Evolutionary conservation across 2,329 filamentous ascomycete species (phyloP), one percentile per base, ranked within the genome.

Genomic region (Cladophialophora chaetospira): DNA sequence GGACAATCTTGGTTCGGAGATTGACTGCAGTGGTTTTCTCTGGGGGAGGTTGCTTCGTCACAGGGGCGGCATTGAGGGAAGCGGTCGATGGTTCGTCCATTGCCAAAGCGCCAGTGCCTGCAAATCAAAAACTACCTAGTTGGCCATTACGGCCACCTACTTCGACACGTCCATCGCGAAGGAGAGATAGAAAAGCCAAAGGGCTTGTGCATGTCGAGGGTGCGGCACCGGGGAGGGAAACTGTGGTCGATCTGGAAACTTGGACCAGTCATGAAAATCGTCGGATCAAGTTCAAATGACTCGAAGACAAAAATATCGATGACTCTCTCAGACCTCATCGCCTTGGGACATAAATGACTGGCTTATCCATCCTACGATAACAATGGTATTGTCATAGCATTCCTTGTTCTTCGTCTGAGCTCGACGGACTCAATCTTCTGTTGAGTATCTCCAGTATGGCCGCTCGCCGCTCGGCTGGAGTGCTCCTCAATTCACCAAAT

Each of bases 1-100:
- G 72, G 61, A 99, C 86, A 48, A 97, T 88, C 61, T 80, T 79
- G 45, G 84, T 83, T 53, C 94, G 87, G 56, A 87, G 83, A 69
- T 82, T 83, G 49, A 87, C 78, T 62, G 88, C 85, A 64, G 87
- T 80, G 17, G 82, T 75, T 62, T 84, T 87, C 76, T 97, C 92
- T 26, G 90, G 87, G 33, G 92, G 90, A n/a, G 89, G 88, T 31
- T 59, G 47, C 50, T 56, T 60, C n/a, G 40, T 35, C 25, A 45
- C 25, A 19, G 36, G n/a, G 11, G 48, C 53, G 4, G 52, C 43
- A 11, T 23, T 29, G 8, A 52, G 10, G 15, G 58, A n/a, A 19
- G 38, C 21, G 25, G 52, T 17, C 8, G 46, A 25, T 10, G 25
- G 19, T 10, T 28, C 11, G 21, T 53, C 52, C 59, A 61, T 61